Conservation (phyloP, 306 rosid species). For the Rosa lucieae region DNA sequence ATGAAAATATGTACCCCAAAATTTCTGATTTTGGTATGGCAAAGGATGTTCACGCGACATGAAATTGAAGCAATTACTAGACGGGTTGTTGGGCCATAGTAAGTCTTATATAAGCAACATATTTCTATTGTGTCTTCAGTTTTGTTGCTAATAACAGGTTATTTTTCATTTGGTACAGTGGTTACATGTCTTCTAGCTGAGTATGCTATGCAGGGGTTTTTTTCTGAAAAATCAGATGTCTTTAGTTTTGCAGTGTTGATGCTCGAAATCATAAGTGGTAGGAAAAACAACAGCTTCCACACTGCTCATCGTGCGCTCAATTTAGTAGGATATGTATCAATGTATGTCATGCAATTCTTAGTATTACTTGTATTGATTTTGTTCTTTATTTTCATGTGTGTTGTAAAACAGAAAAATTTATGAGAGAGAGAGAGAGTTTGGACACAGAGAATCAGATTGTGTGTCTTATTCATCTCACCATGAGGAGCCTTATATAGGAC, state of each 20-base stretch:
- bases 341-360: slow-evolving; percentile 1
- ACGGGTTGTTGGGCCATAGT: slow-evolving; percentile 12
- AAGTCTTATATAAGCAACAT: not conserved
- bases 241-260: slow-evolving; percentile 28
- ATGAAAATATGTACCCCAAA: slow-evolving; percentile 10
- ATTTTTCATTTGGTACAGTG: slow-evolving; percentile 7
- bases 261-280: slow-evolving; percentile 29
- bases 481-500: too few relatives aligned
- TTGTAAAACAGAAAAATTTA: too few relatives aligned
- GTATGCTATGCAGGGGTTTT: slow-evolving; percentile 33
- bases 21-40: not conserved
- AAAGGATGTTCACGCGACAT: slow-evolving; percentile 1
- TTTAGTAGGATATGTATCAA: slow-evolving; percentile 19
- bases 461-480: too few relatives aligned
- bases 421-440: too few relatives aligned
- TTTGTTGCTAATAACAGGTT: not conserved
- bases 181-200: slow-evolving; percentile 24
- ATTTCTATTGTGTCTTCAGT: not conserved
- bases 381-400: not conserved
- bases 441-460: too few relatives aligned
- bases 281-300: slow-evolving; percentile 27
- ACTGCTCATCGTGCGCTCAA: not conserved
- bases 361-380: too few relatives aligned
- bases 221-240: slow-evolving; percentile 24
- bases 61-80: slow-evolving; percentile 10